phyloP scores from a whole-genome alignment of 2,329 filamentous ascomycete genomes.

The Raffaelea arxii region DNA sequence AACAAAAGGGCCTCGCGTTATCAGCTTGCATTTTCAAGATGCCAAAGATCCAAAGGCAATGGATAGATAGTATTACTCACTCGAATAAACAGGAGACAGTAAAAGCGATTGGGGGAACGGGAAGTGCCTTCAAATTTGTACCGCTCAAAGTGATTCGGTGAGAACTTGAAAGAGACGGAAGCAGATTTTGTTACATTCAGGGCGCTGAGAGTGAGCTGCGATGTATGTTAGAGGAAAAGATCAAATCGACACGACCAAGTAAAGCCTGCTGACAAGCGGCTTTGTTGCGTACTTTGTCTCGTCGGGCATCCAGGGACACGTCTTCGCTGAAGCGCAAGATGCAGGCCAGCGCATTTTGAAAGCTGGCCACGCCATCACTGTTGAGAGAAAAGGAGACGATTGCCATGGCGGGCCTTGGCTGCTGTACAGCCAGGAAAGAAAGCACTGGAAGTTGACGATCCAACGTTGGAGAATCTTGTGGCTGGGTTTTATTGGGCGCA shows the following conservation, averaged over 20 bases:
- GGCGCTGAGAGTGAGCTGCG: slow-evolving; percentile 62
- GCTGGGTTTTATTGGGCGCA: too few relatives aligned
- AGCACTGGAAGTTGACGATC: too few relatives aligned
- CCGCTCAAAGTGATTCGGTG: slow-evolving; percentile 57
- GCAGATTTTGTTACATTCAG: slow-evolving; percentile 74
- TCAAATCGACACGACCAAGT: too few relatives aligned
- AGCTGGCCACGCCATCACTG: slow-evolving; percentile 58
- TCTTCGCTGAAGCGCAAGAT: slow-evolving; percentile 72
- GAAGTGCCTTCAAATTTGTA: slow-evolving; percentile 54
- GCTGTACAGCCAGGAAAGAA: too few relatives aligned
- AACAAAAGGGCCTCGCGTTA: slow-evolving; percentile 52
- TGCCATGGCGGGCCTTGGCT: too few relatives aligned
- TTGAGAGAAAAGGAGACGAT: slow-evolving; percentile 64
- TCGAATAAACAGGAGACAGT: slow-evolving; percentile 65
- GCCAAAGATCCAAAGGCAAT: background rate
- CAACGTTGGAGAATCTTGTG: too few relatives aligned
- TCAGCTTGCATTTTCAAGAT: background rate
- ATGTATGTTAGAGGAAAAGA: too few relatives aligned
- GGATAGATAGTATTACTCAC: slow-evolving; percentile 25
- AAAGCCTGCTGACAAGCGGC: slow-evolving; percentile 12
- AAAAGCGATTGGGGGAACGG: slow-evolving; percentile 51
- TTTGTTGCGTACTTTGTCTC: slow-evolving; percentile 47
- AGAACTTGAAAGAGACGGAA: slow-evolving; percentile 63
- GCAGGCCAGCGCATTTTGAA: slow-evolving; percentile 66
- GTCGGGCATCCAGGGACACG: slow-evolving; percentile 63